Conservation (phyloP, 306 rosid species). For the Cicer yamashitae region DNA sequence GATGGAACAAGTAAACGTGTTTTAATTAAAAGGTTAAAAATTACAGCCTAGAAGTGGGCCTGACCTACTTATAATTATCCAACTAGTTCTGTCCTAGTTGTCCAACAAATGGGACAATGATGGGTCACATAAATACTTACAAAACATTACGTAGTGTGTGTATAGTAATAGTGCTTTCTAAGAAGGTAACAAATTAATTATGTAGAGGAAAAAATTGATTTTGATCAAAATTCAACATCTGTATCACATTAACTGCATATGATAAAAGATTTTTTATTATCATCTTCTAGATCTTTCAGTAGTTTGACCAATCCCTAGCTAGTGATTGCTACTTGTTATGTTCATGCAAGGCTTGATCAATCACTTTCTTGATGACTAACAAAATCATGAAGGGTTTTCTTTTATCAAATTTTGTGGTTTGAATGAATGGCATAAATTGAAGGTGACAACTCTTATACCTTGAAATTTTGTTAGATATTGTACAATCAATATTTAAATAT, state of each 20-base stretch:
- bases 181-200: constrained; percentile 16
- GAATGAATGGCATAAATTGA: constrained; percentile 49
- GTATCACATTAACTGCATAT: constrained; percentile 49
- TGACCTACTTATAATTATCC: constrained; percentile 50
- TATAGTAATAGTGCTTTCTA: constrained; percentile 14
- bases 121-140: constrained; percentile 46
- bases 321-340: constrained; percentile 41
- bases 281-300: constrained; percentile 44
- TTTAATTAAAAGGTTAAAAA: constrained; percentile 54
- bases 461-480: too few relatives aligned
- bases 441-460: neutral
- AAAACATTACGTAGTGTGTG: constrained; percentile 34
- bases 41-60: constrained; percentile 76
- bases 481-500: too few relatives aligned
- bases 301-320: constrained; percentile 52
- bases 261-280: constrained; percentile 34
- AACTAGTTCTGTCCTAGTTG: constrained; percentile 62
- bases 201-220: constrained; percentile 9
- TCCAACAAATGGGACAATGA: constrained; percentile 60
- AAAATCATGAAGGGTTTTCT: constrained; percentile 45
- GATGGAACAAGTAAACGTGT: constrained; percentile 50
- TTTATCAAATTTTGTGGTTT: constrained; percentile 49
- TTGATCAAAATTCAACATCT: constrained; percentile 41
- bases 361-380: constrained; percentile 67
- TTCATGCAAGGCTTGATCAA: constrained; percentile 51